Evolutionary conservation across 495 filamentous ascomycete species (phyloP), one percentile per base, ranked within the genome.

Genomic region (Podospora comata): DNA sequence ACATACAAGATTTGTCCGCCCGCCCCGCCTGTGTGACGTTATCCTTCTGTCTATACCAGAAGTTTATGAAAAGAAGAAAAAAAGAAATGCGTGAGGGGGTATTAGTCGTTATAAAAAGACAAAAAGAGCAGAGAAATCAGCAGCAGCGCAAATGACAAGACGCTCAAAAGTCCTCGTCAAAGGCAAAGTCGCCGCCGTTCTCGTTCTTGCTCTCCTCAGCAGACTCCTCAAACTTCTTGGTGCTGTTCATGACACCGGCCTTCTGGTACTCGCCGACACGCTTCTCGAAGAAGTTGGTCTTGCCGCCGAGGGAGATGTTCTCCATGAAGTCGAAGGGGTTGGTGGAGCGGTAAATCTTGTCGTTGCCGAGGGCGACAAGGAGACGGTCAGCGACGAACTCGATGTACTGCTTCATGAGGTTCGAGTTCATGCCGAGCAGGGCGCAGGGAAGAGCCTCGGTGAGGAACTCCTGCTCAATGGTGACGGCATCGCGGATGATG

Each of bases 261-360:
- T 99, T 99, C 82, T 99, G 95, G 87, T 99, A 99, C 77, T 99
- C 95, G 80, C 91, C 96, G 55, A 99, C 95, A 68, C 95, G 91
- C 91, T 99, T 99, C 89, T 99, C 95, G 80, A 99, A 99, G 91
- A 99, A 99, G 86, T 99, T 99, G 79, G 95, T 99, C 90, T 99
- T 99, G 81, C 95, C 95, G 30, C 93, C 92, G 34, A 99, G 85
- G 11, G 95, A 98, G 83, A 99, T 99, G 75, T 93, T 94, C 87
- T 99, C 95, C 95, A 99, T 99, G 83, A 99, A 99, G 86, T 99
- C 95, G 81, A 99, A 99, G 72, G 95, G 95, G 83, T 99, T 99
- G 78, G 91, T 85, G 30, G 89, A 84, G 74, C 94, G 88, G 88
- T 96, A 99, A 78, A 91, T 85, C 86, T 97, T 98, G 71, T 89